Evolutionary conservation across 176 grass and related monocot genomes (phyloP), one percentile per base, ranked within the genome.

Genomic region (Triticum turgidum): DNA sequence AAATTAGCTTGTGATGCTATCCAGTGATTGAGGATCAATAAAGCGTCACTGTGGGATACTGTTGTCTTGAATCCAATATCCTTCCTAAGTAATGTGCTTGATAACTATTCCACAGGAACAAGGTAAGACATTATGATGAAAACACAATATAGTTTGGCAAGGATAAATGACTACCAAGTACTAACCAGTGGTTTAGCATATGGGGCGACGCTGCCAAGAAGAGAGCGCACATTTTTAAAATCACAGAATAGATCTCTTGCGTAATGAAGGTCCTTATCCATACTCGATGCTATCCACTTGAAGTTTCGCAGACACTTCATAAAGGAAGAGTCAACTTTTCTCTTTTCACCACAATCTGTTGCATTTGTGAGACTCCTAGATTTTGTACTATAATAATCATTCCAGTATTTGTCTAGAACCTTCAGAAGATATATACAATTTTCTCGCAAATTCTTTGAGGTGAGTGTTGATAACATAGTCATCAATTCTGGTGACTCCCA

Each of bases 401-500:
- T 45, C 73, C 73, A 76, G 73, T 17, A 20, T 54, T 54, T 76
- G 27, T 54, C 45, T 1, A 76, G 86, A 77, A 94, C 67, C 81
- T 89, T 80, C 11, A 94, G 69, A 88, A 94, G 83, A 89, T 89
- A 89, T 69, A 32, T 54, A 54, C 45, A 54, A 33, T 76, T 76
- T 83, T 88, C 63, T 80, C 83, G 54, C 69, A 21, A 67, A 56
- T 89, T 94, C 30, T 87, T 84, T 37, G 79, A 82, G 49, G 92
- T 91, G 84, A 94, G 69, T 52, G 52, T 68, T 65, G 86, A 52
- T 62, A 94, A 54, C 64, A 91, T 84, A 41, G 41, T 70, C 76
- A 76, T 77, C 58, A 94, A 73, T 78, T 94, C 89, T 75, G 86
- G 42, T 22, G 89, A 94, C 69, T 91, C 92, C 92, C 89, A 94